Conservation (phyloP, 345 rosid species). For the Conringia planisiliqua region DNA sequence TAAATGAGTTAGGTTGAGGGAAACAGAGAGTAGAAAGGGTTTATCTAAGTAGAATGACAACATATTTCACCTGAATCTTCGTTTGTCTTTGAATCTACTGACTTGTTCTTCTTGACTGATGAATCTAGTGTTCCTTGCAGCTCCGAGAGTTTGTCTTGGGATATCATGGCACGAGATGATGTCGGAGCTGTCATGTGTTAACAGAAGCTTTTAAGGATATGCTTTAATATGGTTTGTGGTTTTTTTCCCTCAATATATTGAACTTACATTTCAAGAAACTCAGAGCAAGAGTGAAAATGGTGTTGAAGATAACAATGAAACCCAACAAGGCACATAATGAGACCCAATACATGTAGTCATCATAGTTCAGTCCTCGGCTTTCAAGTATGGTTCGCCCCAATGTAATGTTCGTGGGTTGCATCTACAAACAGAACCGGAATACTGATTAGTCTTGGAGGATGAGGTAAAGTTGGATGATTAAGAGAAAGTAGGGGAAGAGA, state of each 20-base stretch:
- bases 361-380: constrained; percentile 58
- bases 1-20: not conserved
- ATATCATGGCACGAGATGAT: constrained; percentile 56
- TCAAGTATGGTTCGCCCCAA: constrained; percentile 52
- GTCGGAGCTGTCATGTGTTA: constrained; percentile 52
- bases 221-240: not conserved
- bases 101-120: constrained; percentile 15
- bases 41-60: not conserved
- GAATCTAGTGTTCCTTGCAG: constrained; percentile 36
- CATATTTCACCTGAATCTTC: not conserved
- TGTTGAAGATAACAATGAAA: constrained; percentile 50
- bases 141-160: constrained; percentile 50
- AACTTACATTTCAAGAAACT: constrained; percentile 61
- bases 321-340: constrained; percentile 57
- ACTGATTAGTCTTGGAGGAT: not conserved
- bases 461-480: not conserved
- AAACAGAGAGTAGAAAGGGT: not conserved
- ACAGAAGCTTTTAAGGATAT: not conserved
- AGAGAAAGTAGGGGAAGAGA: not conserved
- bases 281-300: constrained; percentile 57
- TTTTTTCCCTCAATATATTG: not conserved
- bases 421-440: constrained; percentile 25
- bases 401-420: constrained; percentile 41
- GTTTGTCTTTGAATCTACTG: not conserved
- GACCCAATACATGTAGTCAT: constrained; percentile 55